Base-by-base conservation (phyloP, 306 rosid species). In the Quercus parvula region DNA sequence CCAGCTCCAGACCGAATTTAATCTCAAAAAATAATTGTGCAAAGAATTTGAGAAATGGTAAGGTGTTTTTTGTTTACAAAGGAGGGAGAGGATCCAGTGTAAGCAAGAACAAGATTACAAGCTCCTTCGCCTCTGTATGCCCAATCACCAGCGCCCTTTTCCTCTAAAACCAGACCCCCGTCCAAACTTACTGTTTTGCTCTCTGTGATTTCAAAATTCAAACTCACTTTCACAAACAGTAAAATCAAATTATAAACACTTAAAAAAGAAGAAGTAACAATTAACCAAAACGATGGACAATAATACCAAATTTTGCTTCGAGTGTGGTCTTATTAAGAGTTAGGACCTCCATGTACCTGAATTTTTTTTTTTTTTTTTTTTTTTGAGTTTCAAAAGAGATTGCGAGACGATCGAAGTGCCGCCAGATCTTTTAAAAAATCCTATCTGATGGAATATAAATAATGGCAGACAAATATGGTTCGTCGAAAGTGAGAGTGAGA, bases 41-140 rank as follows among this genome's bases (percentile, higher is more conserved):
- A 5, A 33, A 55, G n/a, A 24, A 46, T 0, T 8, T 33, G 77
- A 35, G 13, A 8, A 33, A 46, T 19, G 14, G 17, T 13, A 61
- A 44, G 33, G 46, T 38, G 10, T 38, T 38, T 6, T 38, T 38
- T 38, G 46, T 93, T 4, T 75, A 91, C 98, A 68, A 89, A 93
- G 54, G 82, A 1, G 35, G 96, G 83, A 76, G 88, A 88, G 49
- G 92, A 90, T 75, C 98, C 96, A 25, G 71, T 68, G 81, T 93
- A 91, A 46, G 94, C 88, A 11, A 96, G 94, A 73, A 93, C 96
- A 57, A 96, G 83, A 87, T 96, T 96, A 27, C 90, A 96, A 78
- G 98, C 97, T 79, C 98, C 99, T 91, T 96, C 98, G 75, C 99
- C 99, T 85, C 92, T 87, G 83, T 93, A 91, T 81, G 77, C 84